Percentiles rank a stretch among this genome's conserved stretches.
Conservation (phyloP, 1,284 basidiomycete species). For the Apiotrichum siamense region DNA sequence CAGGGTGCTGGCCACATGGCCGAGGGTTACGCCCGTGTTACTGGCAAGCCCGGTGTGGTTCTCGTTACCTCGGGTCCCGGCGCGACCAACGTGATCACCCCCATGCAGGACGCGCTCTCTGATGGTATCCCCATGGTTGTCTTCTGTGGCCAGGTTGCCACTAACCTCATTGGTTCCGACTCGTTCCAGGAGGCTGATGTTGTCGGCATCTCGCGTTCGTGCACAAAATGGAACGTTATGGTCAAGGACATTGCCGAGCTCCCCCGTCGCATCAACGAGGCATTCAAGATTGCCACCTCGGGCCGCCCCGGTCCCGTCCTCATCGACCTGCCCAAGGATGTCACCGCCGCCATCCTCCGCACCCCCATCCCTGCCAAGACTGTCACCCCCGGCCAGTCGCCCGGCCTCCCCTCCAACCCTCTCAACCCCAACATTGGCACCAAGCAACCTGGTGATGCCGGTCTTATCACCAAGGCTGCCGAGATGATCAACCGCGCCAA, state of each 20-base stretch:
- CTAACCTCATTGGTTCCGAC: slow-evolving; percentile 94
- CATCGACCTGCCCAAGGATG: slow-evolving; percentile 95
- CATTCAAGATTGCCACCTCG: slow-evolving; percentile 97
- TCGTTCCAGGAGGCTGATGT: slow-evolving; percentile 98
- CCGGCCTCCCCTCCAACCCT: slow-evolving; percentile 66
- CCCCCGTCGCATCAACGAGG: slow-evolving; percentile 94
- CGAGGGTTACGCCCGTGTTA: slow-evolving; percentile 95
- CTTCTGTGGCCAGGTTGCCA: slow-evolving; percentile 95
- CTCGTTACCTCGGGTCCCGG: slow-evolving; percentile 97
- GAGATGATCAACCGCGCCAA: slow-evolving; percentile 86
- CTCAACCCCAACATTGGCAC: slow-evolving; percentile 53
- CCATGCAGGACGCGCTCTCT: slow-evolving; percentile 94
- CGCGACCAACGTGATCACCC: slow-evolving; percentile 94
- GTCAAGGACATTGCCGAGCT: slow-evolving; percentile 95
- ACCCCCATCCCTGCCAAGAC: slow-evolving; percentile 80
- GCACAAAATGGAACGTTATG: slow-evolving; percentile 99
- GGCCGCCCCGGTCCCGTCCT: slow-evolving; percentile 95
- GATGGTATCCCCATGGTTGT: slow-evolving; percentile 94
- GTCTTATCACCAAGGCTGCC: slow-evolving; percentile 74
- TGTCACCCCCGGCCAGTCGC: slow-evolving; percentile 74
- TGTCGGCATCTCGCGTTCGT: slow-evolving; percentile 89
- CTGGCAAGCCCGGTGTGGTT: slow-evolving; percentile 94
- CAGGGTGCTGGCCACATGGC: slow-evolving; percentile 99
- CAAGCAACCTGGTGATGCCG: slow-evolving; percentile 59
- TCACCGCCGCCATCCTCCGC: slow-evolving; percentile 85